A percentile compares a stretch with the other conserved stretches of the same genome.
Evolutionary conservation across 805 yeast species (phyloP).

Genomic region (Jamesozyma hellenica): DNA sequence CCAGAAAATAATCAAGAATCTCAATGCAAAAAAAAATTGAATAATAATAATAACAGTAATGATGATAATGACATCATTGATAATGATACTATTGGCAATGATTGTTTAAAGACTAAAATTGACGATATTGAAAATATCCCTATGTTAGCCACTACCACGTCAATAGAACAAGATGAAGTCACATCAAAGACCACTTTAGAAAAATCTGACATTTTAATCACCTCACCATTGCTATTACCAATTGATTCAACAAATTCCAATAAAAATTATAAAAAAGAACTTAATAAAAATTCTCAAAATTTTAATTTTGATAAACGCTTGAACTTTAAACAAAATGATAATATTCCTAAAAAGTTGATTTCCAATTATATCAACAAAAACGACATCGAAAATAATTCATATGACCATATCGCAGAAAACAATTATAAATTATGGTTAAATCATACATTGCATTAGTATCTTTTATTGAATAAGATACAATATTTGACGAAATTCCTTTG

Average conservation of each 20-base stretch:
- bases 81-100: not conserved
- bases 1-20: too few species aligned
- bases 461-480: too few species aligned
- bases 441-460: conserved; percentile 5
- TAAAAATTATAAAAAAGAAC: too few species aligned
- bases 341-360: conserved; percentile 2
- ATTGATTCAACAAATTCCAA: conserved; percentile 2
- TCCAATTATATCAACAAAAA: not conserved
- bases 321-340: not conserved
- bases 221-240: conserved; percentile 19
- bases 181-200: conserved; percentile 6
- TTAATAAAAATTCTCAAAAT: too few species aligned
- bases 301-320: not conserved
- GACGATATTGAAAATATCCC: not conserved
- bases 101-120: not conserved
- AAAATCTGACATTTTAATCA: conserved; percentile 13
- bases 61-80: not conserved
- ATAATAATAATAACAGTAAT: too few species aligned
- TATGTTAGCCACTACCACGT: conserved; percentile 1
- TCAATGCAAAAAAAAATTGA: too few species aligned
- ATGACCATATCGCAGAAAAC: conserved; percentile 24
- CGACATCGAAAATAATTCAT: not conserved
- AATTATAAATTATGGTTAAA: conserved; percentile 26
- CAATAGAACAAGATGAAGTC: conserved; percentile 1
- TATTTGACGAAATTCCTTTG: too few species aligned